phyloP scores from a whole-genome alignment of 345 rosid species.

The Microthlaspi erraticum region DNA sequence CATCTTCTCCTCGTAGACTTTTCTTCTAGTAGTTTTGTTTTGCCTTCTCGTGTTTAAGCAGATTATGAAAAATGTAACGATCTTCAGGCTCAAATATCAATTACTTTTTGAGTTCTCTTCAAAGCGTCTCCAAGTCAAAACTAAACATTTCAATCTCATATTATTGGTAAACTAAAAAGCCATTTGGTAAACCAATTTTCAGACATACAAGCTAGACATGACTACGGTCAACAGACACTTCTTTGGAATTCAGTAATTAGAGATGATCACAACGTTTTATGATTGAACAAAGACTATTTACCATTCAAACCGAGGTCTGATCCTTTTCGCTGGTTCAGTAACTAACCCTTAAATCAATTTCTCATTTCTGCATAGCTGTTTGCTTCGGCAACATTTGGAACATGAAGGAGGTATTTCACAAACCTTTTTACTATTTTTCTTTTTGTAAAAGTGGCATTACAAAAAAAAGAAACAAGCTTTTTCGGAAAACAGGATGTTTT shows the following conservation, averaged over 20 bases:
- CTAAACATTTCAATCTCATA: conserved; percentile 3
- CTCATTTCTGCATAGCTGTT: background rate
- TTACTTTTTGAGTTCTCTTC: conserved; percentile 29
- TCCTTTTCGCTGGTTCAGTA: background rate
- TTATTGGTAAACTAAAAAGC: background rate
- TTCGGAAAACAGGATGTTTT: background rate
- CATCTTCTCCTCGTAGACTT: conserved; percentile 67
- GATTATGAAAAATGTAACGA: conserved; percentile 42
- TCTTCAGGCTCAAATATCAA: conserved; percentile 43
- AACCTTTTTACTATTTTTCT: background rate
- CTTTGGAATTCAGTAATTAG: background rate
- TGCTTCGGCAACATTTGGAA: background rate
- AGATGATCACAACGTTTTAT: background rate
- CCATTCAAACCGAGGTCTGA: too few species aligned
- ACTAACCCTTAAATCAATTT: background rate
- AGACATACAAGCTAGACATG: conserved; percentile 1
- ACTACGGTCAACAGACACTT: background rate
- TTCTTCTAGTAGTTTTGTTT: conserved; percentile 59
- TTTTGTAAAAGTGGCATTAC: conserved; percentile 14
- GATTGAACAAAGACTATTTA: too few species aligned
- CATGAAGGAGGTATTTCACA: background rate
- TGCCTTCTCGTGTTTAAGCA: conserved; percentile 15
- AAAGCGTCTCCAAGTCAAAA: background rate
- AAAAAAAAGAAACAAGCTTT: background rate
- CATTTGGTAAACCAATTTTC: background rate